A percentile compares a stretch with the other conserved stretches of the same genome.
These are phyloP conservation scores for Coemansia umbellata DNA, from an alignment of 192 early-diverging fungal genomes.

Conservation along the genomic window DNA sequence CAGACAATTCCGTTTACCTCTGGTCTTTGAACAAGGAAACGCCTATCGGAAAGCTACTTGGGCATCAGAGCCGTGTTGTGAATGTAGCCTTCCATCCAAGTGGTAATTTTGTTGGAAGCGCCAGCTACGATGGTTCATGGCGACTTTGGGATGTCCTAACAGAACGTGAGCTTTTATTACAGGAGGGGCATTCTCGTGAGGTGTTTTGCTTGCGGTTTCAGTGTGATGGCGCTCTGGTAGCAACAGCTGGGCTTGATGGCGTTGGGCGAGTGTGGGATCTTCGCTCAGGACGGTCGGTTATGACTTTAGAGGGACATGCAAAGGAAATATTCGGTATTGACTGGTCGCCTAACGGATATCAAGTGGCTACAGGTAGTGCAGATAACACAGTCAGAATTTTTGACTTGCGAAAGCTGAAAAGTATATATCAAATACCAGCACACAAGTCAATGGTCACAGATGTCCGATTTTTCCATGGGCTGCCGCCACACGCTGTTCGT, in stretches of 20 bases:
- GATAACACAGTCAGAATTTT: slow-evolving; percentile 92
- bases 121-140: slow-evolving; percentile 81
- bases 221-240: slow-evolving; percentile 83
- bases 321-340: slow-evolving; percentile 85
- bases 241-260: slow-evolving; percentile 88
- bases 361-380: slow-evolving; percentile 85
- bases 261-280: slow-evolving; percentile 95
- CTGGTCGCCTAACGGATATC: slow-evolving; percentile 91
- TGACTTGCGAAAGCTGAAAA: slow-evolving; percentile 79
- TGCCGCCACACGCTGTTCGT: background rate
- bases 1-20: slow-evolving; percentile 72
- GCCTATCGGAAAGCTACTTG: slow-evolving; percentile 72
- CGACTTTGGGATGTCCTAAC: slow-evolving; percentile 91
- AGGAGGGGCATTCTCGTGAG: slow-evolving; percentile 93
- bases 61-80: slow-evolving; percentile 79
- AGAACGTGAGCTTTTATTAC: slow-evolving; percentile 72
- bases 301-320: slow-evolving; percentile 87
- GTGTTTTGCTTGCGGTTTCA: slow-evolving; percentile 93
- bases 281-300: slow-evolving; percentile 83
- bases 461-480: slow-evolving; percentile 61
- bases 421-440: slow-evolving; percentile 81
- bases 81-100: slow-evolving; percentile 88
- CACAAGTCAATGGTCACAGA: slow-evolving; percentile 88
- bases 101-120: slow-evolving; percentile 73
- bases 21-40: slow-evolving; percentile 81